Percentiles rank a stretch among this genome's conserved stretches.
phyloP scores from a whole-genome alignment of 345 rosid species.

The Kandelia obovata region DNA sequence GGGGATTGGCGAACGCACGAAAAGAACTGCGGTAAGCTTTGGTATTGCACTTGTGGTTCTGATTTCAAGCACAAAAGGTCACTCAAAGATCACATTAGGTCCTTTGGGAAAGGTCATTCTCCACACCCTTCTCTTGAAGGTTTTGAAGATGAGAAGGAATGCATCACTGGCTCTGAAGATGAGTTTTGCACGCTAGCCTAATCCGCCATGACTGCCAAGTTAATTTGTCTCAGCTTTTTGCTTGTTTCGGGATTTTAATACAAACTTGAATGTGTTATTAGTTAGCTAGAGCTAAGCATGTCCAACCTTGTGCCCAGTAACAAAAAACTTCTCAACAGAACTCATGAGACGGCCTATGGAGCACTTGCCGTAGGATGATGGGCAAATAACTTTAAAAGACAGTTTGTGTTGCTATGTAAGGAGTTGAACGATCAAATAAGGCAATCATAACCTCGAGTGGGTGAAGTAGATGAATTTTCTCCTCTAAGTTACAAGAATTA shows the following conservation, averaged over 20 bases:
- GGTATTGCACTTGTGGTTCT: constrained; percentile 97
- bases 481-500: constrained; percentile 5
- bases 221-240: background rate
- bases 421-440: constrained; percentile 15
- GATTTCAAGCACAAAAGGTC: constrained; percentile 99
- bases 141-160: constrained; percentile 58
- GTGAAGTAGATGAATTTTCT: constrained; percentile 77
- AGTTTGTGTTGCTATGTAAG: background rate
- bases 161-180: constrained; percentile 56
- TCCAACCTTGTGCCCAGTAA: constrained; percentile 60
- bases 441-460: constrained; percentile 19
- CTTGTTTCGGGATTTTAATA: background rate
- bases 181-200: constrained; percentile 27
- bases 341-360: constrained; percentile 27
- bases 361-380: constrained; percentile 47
- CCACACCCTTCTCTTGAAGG: constrained; percentile 73
- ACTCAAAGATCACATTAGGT: constrained; percentile 89
- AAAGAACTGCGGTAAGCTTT: constrained; percentile 92
- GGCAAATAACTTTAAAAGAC: constrained; percentile 4
- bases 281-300: background rate
- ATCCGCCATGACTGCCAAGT: background rate
- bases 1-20: constrained; percentile 99
- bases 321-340: constrained; percentile 51
- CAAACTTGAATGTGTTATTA: background rate
- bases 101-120: constrained; percentile 88